phyloP scores from a whole-genome alignment of 192 early-diverging fungal genomes.

The Coemansia aciculifera region DNA sequence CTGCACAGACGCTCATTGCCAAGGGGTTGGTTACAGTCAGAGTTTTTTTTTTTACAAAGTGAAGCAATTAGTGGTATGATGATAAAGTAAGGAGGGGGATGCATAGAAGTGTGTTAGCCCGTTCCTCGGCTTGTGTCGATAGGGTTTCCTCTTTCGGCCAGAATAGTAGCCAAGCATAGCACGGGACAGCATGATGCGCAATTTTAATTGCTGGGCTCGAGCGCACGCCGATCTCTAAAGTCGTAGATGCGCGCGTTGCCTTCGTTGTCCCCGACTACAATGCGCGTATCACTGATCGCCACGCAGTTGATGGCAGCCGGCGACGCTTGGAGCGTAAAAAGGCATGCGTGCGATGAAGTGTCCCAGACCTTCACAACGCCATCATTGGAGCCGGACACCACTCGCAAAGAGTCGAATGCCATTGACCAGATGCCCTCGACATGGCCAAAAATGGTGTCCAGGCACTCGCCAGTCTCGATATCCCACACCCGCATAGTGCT shows the following conservation, averaged over 20 bases:
- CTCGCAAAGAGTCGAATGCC: constrained; percentile 74
- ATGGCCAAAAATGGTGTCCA: constrained; percentile 79
- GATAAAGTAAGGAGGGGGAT: not conserved
- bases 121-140: not conserved
- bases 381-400: constrained; percentile 70
- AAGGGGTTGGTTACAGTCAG: not conserved
- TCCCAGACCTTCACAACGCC: constrained; percentile 77
- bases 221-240: constrained; percentile 56
- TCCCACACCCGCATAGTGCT: constrained; percentile 93
- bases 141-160: not conserved
- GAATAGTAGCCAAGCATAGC: not conserved
- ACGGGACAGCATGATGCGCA: not conserved
- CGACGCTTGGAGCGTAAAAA: constrained; percentile 67
- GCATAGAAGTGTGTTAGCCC: not conserved
- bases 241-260: constrained; percentile 81
- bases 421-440: constrained; percentile 79
- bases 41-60: not conserved
- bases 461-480: constrained; percentile 71
- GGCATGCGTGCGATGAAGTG: constrained; percentile 64
- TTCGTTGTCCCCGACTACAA: constrained; percentile 85
- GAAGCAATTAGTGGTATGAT: no score
- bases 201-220: not conserved
- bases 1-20: not conserved
- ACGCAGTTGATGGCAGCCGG: constrained; percentile 77
- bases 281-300: constrained; percentile 81